Evolutionary conservation across 192 early-diverging fungal species (phyloP).

Genomic region (Endogone sp.): DNA sequence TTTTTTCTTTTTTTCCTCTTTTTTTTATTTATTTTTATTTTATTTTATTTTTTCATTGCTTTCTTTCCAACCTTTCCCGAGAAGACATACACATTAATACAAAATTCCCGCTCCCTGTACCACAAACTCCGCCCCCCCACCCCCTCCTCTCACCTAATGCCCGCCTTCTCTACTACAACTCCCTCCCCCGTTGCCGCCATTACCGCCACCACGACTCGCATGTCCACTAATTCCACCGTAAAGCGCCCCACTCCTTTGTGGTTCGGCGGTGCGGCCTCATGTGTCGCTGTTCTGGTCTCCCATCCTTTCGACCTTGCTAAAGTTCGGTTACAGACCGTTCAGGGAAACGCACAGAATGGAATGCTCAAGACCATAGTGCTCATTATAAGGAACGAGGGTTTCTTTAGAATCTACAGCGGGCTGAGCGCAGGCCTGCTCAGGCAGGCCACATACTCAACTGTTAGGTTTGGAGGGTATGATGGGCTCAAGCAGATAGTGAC

Average conservation of each 20-base stretch:
- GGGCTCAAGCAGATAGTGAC: conserved; percentile 52
- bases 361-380: conserved; percentile 72
- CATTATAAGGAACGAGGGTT: conserved; percentile 64
- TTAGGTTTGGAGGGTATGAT: conserved; percentile 76
- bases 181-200: too few relatives aligned
- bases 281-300: conserved; percentile 56
- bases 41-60: too few relatives aligned
- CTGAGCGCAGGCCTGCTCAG: conserved; percentile 69
- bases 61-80: too few relatives aligned
- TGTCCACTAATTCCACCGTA: neutral
- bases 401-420: conserved; percentile 64
- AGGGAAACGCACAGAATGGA: conserved; percentile 48
- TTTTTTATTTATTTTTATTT: too few relatives aligned
- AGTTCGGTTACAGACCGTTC: conserved; percentile 86
- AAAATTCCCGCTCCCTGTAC: too few relatives aligned
- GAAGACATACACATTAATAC: too few relatives aligned
- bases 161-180: too few relatives aligned
- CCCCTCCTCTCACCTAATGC: too few relatives aligned
- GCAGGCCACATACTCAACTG: conserved; percentile 80
- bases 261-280: conserved; percentile 48
- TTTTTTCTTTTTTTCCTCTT: too few relatives aligned
- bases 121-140: too few relatives aligned
- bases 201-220: too few relatives aligned
- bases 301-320: conserved; percentile 88
- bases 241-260: conserved; percentile 18